Evolutionary conservation across 768 basidiomycete genomes (phyloP).

Genomic region (Termitomyces sp.): DNA sequence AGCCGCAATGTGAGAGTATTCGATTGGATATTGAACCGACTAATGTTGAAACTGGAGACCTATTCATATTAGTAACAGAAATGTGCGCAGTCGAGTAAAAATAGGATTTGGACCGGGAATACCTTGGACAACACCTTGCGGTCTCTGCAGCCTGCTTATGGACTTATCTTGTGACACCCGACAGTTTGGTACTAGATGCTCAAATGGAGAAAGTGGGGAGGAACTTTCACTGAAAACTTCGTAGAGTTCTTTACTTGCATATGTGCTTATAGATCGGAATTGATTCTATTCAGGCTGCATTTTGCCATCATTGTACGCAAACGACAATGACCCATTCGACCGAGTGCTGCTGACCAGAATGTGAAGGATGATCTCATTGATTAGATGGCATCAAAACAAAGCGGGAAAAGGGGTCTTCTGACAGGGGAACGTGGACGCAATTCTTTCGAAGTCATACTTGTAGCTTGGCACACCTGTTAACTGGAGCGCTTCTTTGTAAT

Average conservation of each 20-base stretch:
- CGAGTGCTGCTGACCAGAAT: background rate
- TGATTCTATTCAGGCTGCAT: background rate
- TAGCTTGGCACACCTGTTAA: slow-evolving; percentile 12
- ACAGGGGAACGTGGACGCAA: slow-evolving; percentile 13
- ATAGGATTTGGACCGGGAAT: background rate
- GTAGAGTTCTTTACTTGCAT: background rate
- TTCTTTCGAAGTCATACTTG: slow-evolving; percentile 10
- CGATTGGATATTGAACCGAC: too few species aligned
- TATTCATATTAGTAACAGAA: background rate
- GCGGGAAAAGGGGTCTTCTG: slow-evolving; percentile 13
- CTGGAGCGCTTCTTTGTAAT: slow-evolving; percentile 6
- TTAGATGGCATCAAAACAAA: slow-evolving; percentile 11
- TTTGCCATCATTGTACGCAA: background rate
- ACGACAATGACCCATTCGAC: background rate
- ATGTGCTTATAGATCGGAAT: background rate
- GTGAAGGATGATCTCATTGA: slow-evolving; percentile 7
- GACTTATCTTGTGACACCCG: slow-evolving; percentile 5
- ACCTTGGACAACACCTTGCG: background rate
- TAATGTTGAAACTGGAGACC: background rate
- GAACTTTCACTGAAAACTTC: background rate
- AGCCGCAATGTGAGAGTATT: background rate
- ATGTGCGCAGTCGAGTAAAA: background rate
- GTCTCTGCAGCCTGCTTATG: background rate
- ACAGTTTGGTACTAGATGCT: slow-evolving; percentile 2
- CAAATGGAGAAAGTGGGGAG: slow-evolving; percentile 6